Evolutionary conservation across 306 rosid genomes (phyloP), one percentile per base, ranked within the genome.

Genomic region (Prunus salicina): DNA sequence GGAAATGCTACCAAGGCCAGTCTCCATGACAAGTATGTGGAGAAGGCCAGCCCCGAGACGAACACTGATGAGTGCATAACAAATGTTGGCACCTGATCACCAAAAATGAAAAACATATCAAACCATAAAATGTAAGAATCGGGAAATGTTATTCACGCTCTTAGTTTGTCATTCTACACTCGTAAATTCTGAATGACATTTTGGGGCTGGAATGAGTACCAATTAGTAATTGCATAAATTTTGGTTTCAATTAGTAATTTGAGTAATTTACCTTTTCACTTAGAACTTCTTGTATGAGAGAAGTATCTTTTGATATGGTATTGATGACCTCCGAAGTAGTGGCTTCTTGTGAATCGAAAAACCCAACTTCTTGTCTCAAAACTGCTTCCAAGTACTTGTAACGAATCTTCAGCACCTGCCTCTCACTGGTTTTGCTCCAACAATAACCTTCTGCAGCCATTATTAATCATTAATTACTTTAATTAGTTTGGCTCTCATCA

Each of bases 381-480:
- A 95, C 90, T 78, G 98, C 95, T 90, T 95, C 90, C 78, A 95
- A 79, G 76, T 92, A 95, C 88, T 85, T 92, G 85, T 89, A 91
- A 2, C 97, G 92, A 82, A 95, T 90, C 81, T 83, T 89, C 80
- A 90, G 73, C 47, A 92, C 93, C 51, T 88, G 98, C 52, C 98
- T 88, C 86, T 95, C 98, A 14, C 97, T 92, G 24, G 97, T 95
- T 89, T 92, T 95, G 81, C 98, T 92, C 98, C 98, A 95, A 65
- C 98, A 95, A 57, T 88, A 92, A 3, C 98, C 98, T 80, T 95
- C 98, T 95, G 88, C 86, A 79, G 73, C 67, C 67, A 64, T 78
- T 53, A 34, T 75, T 53, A 34, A 28, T 30, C 28, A 51, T 41
- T 45, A 73, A 18, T 51, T 25, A 58, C 22, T 16, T 28, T 18